Evolutionary conservation across 495 filamentous ascomycete genomes (phyloP).

Genomic region (Penicillium ucsense): DNA sequence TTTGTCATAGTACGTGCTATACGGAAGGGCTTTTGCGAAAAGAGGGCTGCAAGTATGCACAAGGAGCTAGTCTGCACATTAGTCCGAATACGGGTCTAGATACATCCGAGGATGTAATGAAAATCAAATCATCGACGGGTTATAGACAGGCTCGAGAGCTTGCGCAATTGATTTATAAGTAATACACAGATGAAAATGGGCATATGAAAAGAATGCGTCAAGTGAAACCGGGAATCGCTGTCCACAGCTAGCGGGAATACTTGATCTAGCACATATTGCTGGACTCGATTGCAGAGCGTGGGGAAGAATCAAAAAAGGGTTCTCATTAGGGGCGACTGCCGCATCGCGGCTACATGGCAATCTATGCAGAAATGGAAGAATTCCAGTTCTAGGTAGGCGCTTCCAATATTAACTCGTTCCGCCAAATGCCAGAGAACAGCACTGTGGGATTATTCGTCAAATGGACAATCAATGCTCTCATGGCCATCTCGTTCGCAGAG

Average conservation of each 20-base stretch:
- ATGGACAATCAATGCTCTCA: conserved; percentile 88
- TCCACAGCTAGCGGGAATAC: too few relatives aligned
- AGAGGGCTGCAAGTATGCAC: too few relatives aligned
- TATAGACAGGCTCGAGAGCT: conserved; percentile 3
- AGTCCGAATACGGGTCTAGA: too few relatives aligned
- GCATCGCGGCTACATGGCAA: too few relatives aligned
- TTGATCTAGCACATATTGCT: too few relatives aligned
- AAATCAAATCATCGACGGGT: conserved; percentile 1
- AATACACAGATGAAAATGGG: conserved; percentile 13
- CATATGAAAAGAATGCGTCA: neutral
- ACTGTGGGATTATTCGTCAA: conserved; percentile 63
- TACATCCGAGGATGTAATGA: neutral
- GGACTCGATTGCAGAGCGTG: too few relatives aligned
- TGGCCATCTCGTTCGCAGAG: conserved; percentile 94
- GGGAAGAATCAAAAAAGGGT: neutral
- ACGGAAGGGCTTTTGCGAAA: too few relatives aligned
- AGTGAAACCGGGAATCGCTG: neutral
- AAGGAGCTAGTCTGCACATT: too few relatives aligned
- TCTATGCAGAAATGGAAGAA: too few relatives aligned
- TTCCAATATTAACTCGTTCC: too few relatives aligned
- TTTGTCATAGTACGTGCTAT: too few relatives aligned
- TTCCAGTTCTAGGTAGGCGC: too few relatives aligned
- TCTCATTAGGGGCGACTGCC: neutral
- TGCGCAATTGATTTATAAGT: conserved; percentile 6
- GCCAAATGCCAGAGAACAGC: neutral